phyloP scores from a whole-genome alignment of 1,284 basidiomycete genomes.

The Pterula multifida region DNA sequence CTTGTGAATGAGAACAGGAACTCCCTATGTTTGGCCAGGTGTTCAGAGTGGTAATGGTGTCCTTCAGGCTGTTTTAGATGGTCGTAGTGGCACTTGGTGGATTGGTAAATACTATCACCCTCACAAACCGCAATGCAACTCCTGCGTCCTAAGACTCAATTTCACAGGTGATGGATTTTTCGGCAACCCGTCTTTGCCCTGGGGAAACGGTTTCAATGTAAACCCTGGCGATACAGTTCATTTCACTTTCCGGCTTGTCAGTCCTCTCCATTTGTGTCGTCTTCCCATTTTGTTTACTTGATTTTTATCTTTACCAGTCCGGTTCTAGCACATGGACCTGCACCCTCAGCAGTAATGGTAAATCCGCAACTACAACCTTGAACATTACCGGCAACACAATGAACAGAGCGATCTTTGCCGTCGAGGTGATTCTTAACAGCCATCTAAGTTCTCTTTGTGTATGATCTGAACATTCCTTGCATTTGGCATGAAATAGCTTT shows the following conservation, averaged over 20 bases:
- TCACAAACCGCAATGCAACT: neutral
- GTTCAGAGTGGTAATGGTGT: conserved; percentile 20
- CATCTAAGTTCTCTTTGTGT: neutral
- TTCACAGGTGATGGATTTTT: conserved; percentile 14
- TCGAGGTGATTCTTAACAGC: conserved; percentile 12
- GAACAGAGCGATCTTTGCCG: conserved; percentile 17
- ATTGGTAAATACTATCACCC: conserved; percentile 13
- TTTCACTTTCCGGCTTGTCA: conserved; percentile 17
- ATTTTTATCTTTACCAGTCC: conserved; percentile 8
- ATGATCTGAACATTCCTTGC: neutral
- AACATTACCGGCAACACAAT: conserved; percentile 17
- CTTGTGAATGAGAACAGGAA: conserved; percentile 10
- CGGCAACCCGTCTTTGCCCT: conserved; percentile 17
- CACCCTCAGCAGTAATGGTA: conserved; percentile 16
- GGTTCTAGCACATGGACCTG: conserved; percentile 16
- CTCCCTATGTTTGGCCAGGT: conserved; percentile 20
- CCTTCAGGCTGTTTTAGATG: conserved; percentile 19
- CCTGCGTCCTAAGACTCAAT: neutral
- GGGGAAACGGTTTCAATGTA: conserved; percentile 21
- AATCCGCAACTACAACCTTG: conserved; percentile 16
- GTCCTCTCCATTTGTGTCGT: neutral
- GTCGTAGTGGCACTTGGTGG: conserved; percentile 19
- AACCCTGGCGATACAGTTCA: conserved; percentile 19
- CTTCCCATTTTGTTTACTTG: neutral
- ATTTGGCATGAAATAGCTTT: conserved; percentile 12